Evolutionary conservation across 108 stramenopile genomes (phyloP).

Genomic region (Cylindrotheca closterium): DNA sequence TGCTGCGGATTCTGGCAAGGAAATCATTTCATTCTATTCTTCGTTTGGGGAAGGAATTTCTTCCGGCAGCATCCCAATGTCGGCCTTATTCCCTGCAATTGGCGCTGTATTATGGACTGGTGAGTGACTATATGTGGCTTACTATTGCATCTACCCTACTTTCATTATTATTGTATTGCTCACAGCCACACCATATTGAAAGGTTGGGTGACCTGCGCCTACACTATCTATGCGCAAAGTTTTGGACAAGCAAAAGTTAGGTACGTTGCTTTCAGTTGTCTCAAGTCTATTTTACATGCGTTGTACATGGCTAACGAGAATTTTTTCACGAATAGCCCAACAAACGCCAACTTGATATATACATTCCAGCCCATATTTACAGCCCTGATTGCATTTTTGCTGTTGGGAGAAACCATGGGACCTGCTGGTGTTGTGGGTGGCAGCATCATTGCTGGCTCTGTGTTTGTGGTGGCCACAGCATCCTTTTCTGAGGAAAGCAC

Average conservation of each 20-base stretch:
- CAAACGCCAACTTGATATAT: conserved; percentile 86
- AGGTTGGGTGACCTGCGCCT: conserved; percentile 77
- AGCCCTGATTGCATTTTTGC: conserved; percentile 72
- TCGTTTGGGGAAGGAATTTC: conserved; percentile 23
- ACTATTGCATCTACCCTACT: not conserved
- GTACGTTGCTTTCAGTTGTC: conserved; percentile 10
- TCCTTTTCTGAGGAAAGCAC: not conserved
- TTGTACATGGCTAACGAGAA: not conserved
- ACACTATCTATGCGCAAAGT: conserved; percentile 81
- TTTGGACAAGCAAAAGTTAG: conserved; percentile 74
- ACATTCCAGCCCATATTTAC: conserved; percentile 86
- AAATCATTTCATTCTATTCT: conserved; percentile 50
- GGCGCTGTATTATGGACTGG: conserved; percentile 81
- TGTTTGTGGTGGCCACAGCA: conserved; percentile 54
- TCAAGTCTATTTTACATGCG: conserved; percentile 1
- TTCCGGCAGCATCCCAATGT: conserved; percentile 33
- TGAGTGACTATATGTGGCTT: not conserved
- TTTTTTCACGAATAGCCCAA: conserved; percentile 28
- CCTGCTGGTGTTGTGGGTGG: conserved; percentile 62
- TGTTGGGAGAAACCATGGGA: conserved; percentile 78
- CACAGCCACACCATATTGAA: not conserved
- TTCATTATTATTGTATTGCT: not conserved
- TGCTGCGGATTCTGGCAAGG: conserved; percentile 36
- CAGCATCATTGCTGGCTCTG: conserved; percentile 60
- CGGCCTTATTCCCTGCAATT: conserved; percentile 31